These are phyloP conservation scores for Penicillium frequentans DNA, from an alignment of 2,329 filamentous ascomycete genomes.

Conservation along the genomic window DNA sequence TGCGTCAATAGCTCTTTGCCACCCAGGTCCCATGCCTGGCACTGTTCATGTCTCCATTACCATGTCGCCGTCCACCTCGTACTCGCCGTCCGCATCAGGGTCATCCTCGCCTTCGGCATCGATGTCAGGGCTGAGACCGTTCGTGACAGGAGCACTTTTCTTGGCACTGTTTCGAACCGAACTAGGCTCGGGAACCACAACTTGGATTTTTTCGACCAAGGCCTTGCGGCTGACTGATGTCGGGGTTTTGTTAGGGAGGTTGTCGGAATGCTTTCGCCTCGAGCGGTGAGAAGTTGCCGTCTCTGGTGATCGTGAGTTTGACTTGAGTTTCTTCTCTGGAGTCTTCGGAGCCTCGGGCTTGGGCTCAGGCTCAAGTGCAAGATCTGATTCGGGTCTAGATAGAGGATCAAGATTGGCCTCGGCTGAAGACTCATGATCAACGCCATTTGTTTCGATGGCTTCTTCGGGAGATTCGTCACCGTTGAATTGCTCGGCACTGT, in stretches of 20 bases:
- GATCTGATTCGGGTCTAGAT: neutral
- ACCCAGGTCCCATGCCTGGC: neutral
- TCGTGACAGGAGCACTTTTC: constrained; percentile 10
- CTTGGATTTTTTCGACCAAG: constrained; percentile 24
- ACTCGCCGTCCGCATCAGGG: constrained; percentile 26
- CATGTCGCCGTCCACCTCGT: constrained; percentile 26
- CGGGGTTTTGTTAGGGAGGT: constrained; percentile 16
- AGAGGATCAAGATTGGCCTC: neutral
- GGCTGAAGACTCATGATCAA: constrained; percentile 7
- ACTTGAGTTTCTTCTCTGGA: constrained; percentile 15
- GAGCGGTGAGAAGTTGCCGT: constrained; percentile 14
- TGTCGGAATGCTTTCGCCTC: constrained; percentile 10
- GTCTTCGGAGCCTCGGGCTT: constrained; percentile 6
- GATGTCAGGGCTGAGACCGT: constrained; percentile 20
- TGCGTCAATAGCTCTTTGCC: constrained; percentile 15
- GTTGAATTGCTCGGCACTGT: constrained; percentile 6
- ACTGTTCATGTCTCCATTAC: constrained; percentile 32
- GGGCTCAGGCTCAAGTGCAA: neutral
- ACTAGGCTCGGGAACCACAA: constrained; percentile 28
- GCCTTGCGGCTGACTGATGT: constrained; percentile 22
- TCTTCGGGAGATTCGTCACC: constrained; percentile 8
- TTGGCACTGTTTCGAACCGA: constrained; percentile 14
- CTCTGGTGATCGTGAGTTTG: constrained; percentile 15
- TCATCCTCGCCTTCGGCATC: constrained; percentile 30
- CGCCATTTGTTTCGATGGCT: constrained; percentile 13